phyloP scores from a whole-genome alignment of 2,329 filamentous ascomycete species.

The Alternaria alternata region DNA sequence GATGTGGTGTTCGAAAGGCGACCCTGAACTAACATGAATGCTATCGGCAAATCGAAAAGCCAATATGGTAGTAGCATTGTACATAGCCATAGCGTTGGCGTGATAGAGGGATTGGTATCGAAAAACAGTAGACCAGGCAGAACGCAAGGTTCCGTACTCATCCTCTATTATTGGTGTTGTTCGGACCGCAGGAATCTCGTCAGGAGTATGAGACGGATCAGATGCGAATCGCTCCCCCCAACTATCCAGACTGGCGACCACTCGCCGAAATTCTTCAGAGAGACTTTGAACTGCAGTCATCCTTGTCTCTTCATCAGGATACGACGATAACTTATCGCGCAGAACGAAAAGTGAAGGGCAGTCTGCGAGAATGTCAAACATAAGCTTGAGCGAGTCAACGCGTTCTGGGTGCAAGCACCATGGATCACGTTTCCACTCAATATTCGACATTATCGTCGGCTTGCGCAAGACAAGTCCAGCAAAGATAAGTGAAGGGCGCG shows the following conservation, averaged over 20 bases:
- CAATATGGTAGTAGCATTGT: slow-evolving; percentile 1
- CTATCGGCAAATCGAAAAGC: not conserved
- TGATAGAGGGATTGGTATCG: not conserved
- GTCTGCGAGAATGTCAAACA: slow-evolving; percentile 9
- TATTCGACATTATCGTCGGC: slow-evolving; percentile 1
- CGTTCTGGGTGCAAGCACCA: slow-evolving; percentile 5
- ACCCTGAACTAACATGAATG: not conserved
- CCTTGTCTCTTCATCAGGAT: not conserved
- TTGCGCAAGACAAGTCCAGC: slow-evolving; percentile 6
- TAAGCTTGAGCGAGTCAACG: not conserved
- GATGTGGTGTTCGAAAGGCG: not conserved
- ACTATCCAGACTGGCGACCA: not conserved
- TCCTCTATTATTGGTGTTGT: not conserved
- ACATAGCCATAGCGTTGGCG: slow-evolving; percentile 1
- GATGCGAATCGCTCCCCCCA: not conserved
- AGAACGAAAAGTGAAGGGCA: slow-evolving; percentile 1
- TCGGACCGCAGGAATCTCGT: not conserved
- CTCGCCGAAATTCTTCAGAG: not conserved
- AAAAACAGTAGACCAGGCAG: not conserved
- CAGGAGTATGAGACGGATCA: not conserved
- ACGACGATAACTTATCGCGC: not conserved
- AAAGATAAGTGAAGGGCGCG: slow-evolving; percentile 1
- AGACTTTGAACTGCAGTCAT: not conserved
- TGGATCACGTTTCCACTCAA: not conserved
- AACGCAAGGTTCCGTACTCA: not conserved